A percentile compares a stretch with the other conserved stretches of the same genome.
Conservation (phyloP, 2,329 filamentous ascomycete species). For the Apiospora rasikravindrae region DNA sequence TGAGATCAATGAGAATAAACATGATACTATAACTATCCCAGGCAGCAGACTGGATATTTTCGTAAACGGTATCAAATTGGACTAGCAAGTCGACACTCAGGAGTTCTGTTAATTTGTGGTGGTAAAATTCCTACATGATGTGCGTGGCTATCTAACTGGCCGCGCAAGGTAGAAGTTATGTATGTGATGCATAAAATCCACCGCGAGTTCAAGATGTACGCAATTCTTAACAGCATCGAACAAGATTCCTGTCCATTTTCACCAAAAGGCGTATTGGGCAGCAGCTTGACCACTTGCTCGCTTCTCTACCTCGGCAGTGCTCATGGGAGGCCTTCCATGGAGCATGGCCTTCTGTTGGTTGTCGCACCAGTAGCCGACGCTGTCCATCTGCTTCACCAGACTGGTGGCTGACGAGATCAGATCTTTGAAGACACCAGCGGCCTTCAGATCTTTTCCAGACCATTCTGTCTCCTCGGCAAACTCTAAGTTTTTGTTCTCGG, state of each 20-base stretch:
- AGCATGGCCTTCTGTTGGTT: conserved; percentile 30
- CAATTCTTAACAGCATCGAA: background rate
- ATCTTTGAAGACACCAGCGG: conserved; percentile 29
- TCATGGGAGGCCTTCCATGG: conserved; percentile 18
- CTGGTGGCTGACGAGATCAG: conserved; percentile 31
- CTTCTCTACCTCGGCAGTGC: background rate
- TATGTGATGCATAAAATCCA: background rate
- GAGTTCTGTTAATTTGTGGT: background rate
- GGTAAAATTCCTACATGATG: background rate
- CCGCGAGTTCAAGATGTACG: background rate
- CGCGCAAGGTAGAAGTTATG: background rate
- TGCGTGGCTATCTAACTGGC: background rate
- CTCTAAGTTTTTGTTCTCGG: conserved; percentile 33
- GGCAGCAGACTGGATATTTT: background rate
- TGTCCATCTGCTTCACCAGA: conserved; percentile 37
- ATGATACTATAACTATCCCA: background rate
- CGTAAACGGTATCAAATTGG: too few species aligned
- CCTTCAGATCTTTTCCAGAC: conserved; percentile 29
- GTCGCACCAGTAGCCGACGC: conserved; percentile 35
- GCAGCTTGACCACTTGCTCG: too few species aligned
- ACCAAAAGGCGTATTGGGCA: background rate
- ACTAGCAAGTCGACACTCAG: background rate
- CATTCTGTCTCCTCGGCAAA: conserved; percentile 34
- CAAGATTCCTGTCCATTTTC: background rate
- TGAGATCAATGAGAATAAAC: conserved; percentile 9